Percentiles rank a stretch among this genome's conserved stretches.
These are phyloP conservation scores for Arthrinium puccinioides DNA, from an alignment of 2,329 filamentous ascomycete genomes.

Conservation along the genomic window DNA sequence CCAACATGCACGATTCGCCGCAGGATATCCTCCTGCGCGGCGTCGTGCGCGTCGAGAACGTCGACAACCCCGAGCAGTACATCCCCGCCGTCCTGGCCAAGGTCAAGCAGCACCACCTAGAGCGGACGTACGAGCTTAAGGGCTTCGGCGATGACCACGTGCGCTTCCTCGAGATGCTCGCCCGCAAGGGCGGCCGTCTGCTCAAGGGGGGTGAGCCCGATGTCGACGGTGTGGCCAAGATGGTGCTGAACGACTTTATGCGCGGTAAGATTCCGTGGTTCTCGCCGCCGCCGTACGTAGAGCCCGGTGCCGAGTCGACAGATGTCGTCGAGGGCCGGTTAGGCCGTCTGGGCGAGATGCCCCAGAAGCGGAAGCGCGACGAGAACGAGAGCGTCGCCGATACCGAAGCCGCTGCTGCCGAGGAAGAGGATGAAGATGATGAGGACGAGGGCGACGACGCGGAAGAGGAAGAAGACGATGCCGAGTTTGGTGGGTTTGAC, in stretches of 20 bases:
- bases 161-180: slow-evolving; percentile 80
- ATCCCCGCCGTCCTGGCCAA: slow-evolving; percentile 74
- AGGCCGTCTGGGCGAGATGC: slow-evolving; percentile 80
- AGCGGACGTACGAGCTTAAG: slow-evolving; percentile 85
- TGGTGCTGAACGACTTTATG: slow-evolving; percentile 94
- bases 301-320: slow-evolving; percentile 36
- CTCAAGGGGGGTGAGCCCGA: slow-evolving; percentile 93
- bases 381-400: slow-evolving; percentile 39
- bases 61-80: slow-evolving; percentile 94
- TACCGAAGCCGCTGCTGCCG: slow-evolving; percentile 20
- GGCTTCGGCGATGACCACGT: slow-evolving; percentile 69
- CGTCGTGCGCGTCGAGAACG: slow-evolving; percentile 90
- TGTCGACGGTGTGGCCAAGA: slow-evolving; percentile 89
- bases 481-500: slow-evolving; percentile 41
- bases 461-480: slow-evolving; percentile 23
- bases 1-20: slow-evolving; percentile 23
- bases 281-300: slow-evolving; percentile 63
- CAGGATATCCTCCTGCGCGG: slow-evolving; percentile 85
- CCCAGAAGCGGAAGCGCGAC: slow-evolving; percentile 65
- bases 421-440: slow-evolving; percentile 22
- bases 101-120: slow-evolving; percentile 81
- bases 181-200: slow-evolving; percentile 78
- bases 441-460: slow-evolving; percentile 18
- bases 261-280: slow-evolving; percentile 96
- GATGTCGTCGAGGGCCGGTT: slow-evolving; percentile 60